Base-by-base conservation (phyloP, 2,329 filamentous ascomycete genomes). In the Periconia macrospinosa region DNA sequence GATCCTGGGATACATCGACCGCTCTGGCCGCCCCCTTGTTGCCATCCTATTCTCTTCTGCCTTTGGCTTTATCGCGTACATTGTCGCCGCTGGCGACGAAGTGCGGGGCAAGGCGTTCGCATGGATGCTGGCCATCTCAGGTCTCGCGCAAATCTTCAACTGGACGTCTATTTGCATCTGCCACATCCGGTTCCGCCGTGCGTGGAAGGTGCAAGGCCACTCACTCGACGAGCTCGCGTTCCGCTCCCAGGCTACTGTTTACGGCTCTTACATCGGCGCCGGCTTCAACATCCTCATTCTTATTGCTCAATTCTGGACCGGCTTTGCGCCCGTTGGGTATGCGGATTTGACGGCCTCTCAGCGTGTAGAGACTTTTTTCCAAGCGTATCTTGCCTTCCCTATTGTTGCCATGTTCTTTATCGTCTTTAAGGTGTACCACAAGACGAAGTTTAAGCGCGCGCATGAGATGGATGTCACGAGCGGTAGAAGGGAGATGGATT, bases 281-380 rank as follows among this genome's bases (percentile, higher is more conserved):
- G 62, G 79, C 41, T 84, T 94, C 69, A 95, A 95, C 74, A 55
- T 81, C 27, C 74, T 92, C 41, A 85, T 95, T 30, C 79, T 96
- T 15, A 69, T 88, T 45, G 89, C 89, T 3, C 91, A 96, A 72
- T 92, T 95, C 77, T 96, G 90, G 90, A 87, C 88, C 44, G 90
- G 88, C 19, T 86, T 89, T 9, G 92, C 86, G 70, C 91, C 91
- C 3, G 81, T 92, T 40, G 82, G 78, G n/a, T 86, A 83, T 64
- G 66, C 66, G 6, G 53, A 75, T 0, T 78, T 78, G 73, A 78
- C 78, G 0, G 50, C 76, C 9, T 33, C 62, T 2, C 72, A 79
- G 14, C 75, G 85, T 30, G 83, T 82, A 0, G 70, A 83, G 56
- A 85, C 78, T 58, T 93, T 92, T 73, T 94, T 95, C 72, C 74